Evolutionary conservation across 345 rosid species (phyloP), one percentile per base, ranked within the genome.

Genomic region (Dimocarpus longan): DNA sequence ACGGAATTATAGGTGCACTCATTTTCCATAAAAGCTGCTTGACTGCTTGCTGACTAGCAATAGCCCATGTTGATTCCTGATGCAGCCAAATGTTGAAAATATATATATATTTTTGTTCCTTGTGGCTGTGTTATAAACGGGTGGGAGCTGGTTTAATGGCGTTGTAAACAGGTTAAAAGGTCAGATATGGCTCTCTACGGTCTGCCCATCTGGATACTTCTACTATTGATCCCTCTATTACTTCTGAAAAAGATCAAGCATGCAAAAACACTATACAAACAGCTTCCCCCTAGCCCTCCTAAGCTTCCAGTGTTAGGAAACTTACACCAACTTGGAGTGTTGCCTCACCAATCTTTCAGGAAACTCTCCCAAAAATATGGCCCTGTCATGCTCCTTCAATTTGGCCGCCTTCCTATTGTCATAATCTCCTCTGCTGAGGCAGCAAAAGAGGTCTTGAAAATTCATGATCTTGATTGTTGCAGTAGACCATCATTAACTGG

Each of bases 401-500:
- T 83, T 6, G 86, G 88, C 6, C 24, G 79, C 4, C 63, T 81
- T 0, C 74, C 83, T 3, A 72, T 82, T 6, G 12, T 75, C 5
- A 52, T 83, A 2, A 28, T 85, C 69, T 85, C 86, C 18, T 87
- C 86, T 0, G 71, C 82, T 1, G 78, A 70, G 0, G 73, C 87
- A 0, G 85, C 80, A 8, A 72, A 22, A 71, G 68, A 76, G 15
- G 70, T 83, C 63, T 74, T 85, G n/a, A 79, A 54, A 52, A 39
- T 48, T 19, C 81, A 87, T 40, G 85, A 87, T 48, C 78, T 76
- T 19, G 73, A 75, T 4, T 46, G 69, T 28, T 83, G 80, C 37
- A 37, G 76, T 68, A 60, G 86, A 18, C 84, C 82, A 10, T 9
- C 4, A 22, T 66, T 72, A 19, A 16, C 40, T 43, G 84, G 88